phyloP scores from a whole-genome alignment of 2,329 filamentous ascomycete species.

The Trichoderma oligosporum region DNA sequence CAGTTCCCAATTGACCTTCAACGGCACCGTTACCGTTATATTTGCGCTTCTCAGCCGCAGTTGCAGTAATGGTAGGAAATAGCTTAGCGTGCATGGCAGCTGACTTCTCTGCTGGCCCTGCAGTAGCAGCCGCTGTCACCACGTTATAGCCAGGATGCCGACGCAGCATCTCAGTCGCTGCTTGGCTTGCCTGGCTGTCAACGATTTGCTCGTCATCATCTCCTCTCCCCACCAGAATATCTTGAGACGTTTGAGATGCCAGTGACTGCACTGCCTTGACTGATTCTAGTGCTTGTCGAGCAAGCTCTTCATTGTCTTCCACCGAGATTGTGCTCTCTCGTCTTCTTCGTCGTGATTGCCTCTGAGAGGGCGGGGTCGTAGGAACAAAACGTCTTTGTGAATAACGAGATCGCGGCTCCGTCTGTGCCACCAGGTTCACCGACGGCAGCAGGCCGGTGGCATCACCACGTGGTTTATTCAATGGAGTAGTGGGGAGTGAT shows the following conservation, averaged over 20 bases:
- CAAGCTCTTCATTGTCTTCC: conserved; percentile 56
- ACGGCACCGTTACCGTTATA: conserved; percentile 35
- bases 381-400: conserved; percentile 39
- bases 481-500: conserved; percentile 75
- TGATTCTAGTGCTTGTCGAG: conserved; percentile 50
- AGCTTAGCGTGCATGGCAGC: conserved; percentile 51
- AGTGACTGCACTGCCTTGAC: conserved; percentile 46
- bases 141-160: conserved; percentile 53
- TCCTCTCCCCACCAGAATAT: conserved; percentile 28
- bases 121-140: conserved; percentile 43
- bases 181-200: conserved; percentile 74
- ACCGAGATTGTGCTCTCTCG: conserved; percentile 83
- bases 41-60: conserved; percentile 50
- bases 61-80: conserved; percentile 40
- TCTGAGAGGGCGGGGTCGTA: conserved; percentile 42
- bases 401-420: conserved; percentile 51
- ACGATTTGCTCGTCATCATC: conserved; percentile 51
- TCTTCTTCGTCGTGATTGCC: conserved; percentile 58
- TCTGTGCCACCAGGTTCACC: conserved; percentile 58
- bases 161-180: conserved; percentile 70
- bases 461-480: conserved; percentile 47
- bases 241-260: conserved; percentile 26
- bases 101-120: conserved; percentile 43
- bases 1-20: conserved; percentile 31
- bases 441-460: conserved; percentile 57